Evolutionary conservation across 495 filamentous ascomycete genomes (phyloP), one percentile per base, ranked within the genome.

Genomic region (Podospora pseudopauciseta): DNA sequence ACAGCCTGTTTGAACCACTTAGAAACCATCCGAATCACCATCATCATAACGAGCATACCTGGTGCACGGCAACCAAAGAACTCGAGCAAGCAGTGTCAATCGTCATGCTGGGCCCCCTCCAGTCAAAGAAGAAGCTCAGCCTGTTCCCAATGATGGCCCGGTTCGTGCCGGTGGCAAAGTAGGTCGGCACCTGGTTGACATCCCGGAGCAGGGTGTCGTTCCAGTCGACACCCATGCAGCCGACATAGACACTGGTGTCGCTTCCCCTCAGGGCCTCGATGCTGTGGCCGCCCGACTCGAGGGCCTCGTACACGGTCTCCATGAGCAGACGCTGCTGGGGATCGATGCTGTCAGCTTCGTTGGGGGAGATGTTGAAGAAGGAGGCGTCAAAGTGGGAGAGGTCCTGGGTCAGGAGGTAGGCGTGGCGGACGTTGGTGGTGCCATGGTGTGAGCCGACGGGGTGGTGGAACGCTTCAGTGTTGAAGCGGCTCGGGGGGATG

Each of bases 291-390:
- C 85, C 85, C 64, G 82, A 81, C 68, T 89, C 87, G 26, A 89
- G 73, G 1, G 86, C 86, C 66, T 84, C 83, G 68, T 86, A 88
- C 3, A 84, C 80, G 5, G 80, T 80, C 70, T 89, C 86, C 28
- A 89, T 77, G 13, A 82, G 65, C 54, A 85, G 67, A 18, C 86
- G 77, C 59, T 86, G 85, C 74, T 85, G 83, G 2, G 87, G 87
- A 71, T 89, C 86, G 57, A 88, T 86, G 34, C 83, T 79, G 20
- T 77, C 79, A 5, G 86, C 88, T 64, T 90, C 88, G 18, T 78
- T 78, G 0, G 81, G 78, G 0, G 78, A 76, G 67, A 89, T 81
- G 69, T 81, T 82, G 77, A 90, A 90, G 70, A 90, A 87, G 13
- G 74, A 63, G 0, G 86, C 80, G 69, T 90, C 88, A 66, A 90